These are phyloP conservation scores for Leishmania aethiopica DNA, from an alignment of 208 protist genomes.

Conservation along the genomic window DNA sequence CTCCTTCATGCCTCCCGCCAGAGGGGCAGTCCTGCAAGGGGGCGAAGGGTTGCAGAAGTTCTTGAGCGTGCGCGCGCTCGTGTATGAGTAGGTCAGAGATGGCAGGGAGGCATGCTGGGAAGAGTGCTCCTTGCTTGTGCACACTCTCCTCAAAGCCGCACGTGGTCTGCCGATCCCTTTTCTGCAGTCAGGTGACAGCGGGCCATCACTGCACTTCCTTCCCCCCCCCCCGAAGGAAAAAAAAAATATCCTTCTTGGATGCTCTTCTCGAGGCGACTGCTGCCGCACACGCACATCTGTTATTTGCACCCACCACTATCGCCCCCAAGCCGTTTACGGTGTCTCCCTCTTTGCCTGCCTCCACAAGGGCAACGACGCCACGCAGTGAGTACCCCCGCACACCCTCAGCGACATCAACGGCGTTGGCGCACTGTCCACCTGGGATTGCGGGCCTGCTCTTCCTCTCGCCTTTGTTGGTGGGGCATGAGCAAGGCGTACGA, in stretches of 20 bases:
- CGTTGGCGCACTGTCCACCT: not conserved
- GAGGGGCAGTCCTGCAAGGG: not conserved
- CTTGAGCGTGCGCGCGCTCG: not conserved
- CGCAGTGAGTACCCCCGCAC: not conserved
- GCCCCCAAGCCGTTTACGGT: not conserved
- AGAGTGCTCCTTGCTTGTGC: not conserved
- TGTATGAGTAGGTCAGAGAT: not conserved
- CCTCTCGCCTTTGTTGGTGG: not conserved
- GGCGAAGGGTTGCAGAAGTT: not conserved
- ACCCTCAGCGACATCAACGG: not conserved
- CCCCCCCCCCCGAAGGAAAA: not conserved
- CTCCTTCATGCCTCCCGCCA: not conserved
- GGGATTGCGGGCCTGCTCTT: not conserved
- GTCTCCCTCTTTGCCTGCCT: not conserved
- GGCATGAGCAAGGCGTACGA: slow-evolving; percentile 48
- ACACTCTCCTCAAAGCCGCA: not conserved
- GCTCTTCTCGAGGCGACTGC: not conserved
- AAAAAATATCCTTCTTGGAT: not conserved
- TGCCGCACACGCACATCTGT: not conserved
- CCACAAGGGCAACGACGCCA: not conserved
- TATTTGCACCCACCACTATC: not conserved
- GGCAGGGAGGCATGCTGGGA: not conserved
- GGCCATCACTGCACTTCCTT: not conserved
- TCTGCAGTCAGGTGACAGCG: not conserved
- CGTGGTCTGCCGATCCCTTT: not conserved